Evolutionary conservation across 495 filamentous ascomycete species (phyloP).

Genomic region (Achaetomiella virescens): DNA sequence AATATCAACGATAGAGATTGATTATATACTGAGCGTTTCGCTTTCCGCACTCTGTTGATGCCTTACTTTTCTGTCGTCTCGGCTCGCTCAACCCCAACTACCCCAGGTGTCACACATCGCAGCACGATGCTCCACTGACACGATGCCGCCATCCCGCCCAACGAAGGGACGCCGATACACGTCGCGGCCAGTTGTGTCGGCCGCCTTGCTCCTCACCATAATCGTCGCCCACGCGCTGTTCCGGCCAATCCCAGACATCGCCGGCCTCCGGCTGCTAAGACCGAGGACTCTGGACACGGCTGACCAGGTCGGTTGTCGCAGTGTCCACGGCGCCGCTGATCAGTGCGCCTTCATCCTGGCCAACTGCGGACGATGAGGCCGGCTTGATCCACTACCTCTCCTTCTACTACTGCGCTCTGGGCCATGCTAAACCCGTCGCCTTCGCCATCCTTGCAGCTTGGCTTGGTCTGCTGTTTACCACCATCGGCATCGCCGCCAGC

Average conservation of each 20-base stretch:
- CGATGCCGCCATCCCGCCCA: constrained; percentile 18
- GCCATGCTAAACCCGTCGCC: constrained; percentile 63
- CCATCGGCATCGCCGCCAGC: constrained; percentile 96
- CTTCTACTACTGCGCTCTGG: constrained; percentile 83
- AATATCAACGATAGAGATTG: too few relatives aligned
- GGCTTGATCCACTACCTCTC: constrained; percentile 83
- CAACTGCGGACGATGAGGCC: constrained; percentile 87
- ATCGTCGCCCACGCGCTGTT: constrained; percentile 30
- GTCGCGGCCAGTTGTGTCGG: constrained; percentile 36
- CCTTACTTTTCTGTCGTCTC: background rate
- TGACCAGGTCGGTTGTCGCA: constrained; percentile 61
- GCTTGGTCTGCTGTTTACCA: constrained; percentile 89
- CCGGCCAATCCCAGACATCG: background rate
- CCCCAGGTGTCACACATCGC: too few relatives aligned
- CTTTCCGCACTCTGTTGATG: too few relatives aligned
- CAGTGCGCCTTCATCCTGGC: constrained; percentile 79
- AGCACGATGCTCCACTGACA: constrained; percentile 12
- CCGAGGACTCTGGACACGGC: constrained; percentile 9
- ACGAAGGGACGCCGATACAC: constrained; percentile 22
- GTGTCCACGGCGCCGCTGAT: constrained; percentile 68
- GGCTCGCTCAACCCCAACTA: background rate
- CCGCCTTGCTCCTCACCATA: constrained; percentile 30
- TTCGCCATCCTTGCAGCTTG: constrained; percentile 72
- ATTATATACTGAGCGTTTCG: too few relatives aligned
- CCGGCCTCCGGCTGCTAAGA: background rate